Conservation (phyloP, 2,329 filamentous ascomycete genomes). For the Didymella keratinophila region DNA sequence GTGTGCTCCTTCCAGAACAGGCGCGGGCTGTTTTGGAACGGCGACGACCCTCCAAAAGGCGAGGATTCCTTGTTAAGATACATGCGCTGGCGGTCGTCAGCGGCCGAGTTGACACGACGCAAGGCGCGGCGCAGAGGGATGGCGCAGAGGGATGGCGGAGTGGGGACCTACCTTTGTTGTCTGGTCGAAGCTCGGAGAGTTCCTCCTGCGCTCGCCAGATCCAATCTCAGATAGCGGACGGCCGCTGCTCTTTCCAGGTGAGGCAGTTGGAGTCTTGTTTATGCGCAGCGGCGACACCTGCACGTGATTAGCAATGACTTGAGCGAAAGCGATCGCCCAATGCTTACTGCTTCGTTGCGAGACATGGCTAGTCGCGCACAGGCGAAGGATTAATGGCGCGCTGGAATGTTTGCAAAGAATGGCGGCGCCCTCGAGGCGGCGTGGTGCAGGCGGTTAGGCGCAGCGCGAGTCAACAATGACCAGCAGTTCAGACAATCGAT, state of each 20-base stretch:
- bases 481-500: slow-evolving; percentile 5
- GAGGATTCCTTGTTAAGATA: slow-evolving; percentile 76
- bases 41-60: slow-evolving; percentile 80
- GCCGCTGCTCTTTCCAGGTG: slow-evolving; percentile 68
- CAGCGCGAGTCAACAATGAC: slow-evolving; percentile 5
- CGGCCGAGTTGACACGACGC: neutral
- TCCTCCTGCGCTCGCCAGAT: slow-evolving; percentile 83
- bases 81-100: slow-evolving; percentile 65
- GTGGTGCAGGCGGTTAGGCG: slow-evolving; percentile 9
- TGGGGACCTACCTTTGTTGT: slow-evolving; percentile 66
- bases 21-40: slow-evolving; percentile 76
- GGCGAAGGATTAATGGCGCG: neutral
- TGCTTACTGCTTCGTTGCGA: slow-evolving; percentile 51
- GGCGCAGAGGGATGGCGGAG: neutral
- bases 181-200: slow-evolving; percentile 91
- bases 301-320: slow-evolving; percentile 4
- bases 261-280: slow-evolving; percentile 71
- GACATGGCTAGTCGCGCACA: slow-evolving; percentile 43
- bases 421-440: slow-evolving; percentile 17
- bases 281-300: slow-evolving; percentile 82
- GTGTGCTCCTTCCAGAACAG: slow-evolving; percentile 87
- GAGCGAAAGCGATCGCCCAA: neutral
- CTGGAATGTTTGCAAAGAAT: slow-evolving; percentile 15
- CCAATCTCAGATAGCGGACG: slow-evolving; percentile 85
- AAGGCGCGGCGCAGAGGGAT: slow-evolving; percentile 1